Conservation (phyloP, 2,329 filamentous ascomycete genomes). For the Cladophialophora psammophila region DNA sequence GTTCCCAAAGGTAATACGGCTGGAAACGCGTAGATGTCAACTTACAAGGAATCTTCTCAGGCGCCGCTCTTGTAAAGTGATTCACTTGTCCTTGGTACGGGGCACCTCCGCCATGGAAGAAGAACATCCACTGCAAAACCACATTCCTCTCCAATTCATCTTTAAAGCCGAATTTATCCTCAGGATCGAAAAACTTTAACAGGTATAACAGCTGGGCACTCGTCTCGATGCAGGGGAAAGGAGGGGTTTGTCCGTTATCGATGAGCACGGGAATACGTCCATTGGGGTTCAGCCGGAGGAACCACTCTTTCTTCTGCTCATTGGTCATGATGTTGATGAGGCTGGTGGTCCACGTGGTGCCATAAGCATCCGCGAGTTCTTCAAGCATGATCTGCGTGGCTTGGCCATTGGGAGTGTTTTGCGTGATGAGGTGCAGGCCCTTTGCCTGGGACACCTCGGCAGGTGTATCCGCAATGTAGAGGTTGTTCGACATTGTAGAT, state of each 20-base stretch:
- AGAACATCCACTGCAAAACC: conserved; percentile 62
- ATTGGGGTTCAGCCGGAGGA: conserved; percentile 40
- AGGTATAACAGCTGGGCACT: conserved; percentile 62
- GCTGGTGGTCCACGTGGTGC: conserved; percentile 57
- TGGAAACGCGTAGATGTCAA: not conserved
- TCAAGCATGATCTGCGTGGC: conserved; percentile 64
- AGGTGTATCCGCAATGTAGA: conserved; percentile 56
- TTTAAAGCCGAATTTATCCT: conserved; percentile 61
- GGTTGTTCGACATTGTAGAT: conserved; percentile 30
- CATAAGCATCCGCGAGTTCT: conserved; percentile 60
- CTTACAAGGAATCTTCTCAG: conserved; percentile 56
- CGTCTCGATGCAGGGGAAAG: conserved; percentile 62
- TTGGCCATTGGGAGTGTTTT: conserved; percentile 60
- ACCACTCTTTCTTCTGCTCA: conserved; percentile 63
- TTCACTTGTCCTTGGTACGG: conserved; percentile 51
- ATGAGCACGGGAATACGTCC: conserved; percentile 59
- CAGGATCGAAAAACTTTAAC: conserved; percentile 57
- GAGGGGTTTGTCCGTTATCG: conserved; percentile 58
- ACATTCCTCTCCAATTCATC: conserved; percentile 60
- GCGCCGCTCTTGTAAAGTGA: conserved; percentile 55
- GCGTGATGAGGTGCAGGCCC: conserved; percentile 61
- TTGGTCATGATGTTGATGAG: conserved; percentile 61
- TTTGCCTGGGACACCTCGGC: conserved; percentile 57
- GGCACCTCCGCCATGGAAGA: conserved; percentile 51
- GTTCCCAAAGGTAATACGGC: not conserved